Evolutionary conservation across 305 asterid species (phyloP).

Genomic region (Fraxinus velutina): DNA sequence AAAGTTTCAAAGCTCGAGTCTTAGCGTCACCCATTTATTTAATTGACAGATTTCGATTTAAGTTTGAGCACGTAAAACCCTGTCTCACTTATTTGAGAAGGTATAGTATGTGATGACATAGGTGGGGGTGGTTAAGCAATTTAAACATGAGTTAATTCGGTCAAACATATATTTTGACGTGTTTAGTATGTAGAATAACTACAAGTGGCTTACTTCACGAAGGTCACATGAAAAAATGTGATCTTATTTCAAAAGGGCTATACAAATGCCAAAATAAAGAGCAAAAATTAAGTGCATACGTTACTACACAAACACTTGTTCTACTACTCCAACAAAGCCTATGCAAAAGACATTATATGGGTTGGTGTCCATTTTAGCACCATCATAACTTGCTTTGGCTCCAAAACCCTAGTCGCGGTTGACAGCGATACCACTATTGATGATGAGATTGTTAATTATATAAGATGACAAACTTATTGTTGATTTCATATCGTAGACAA

Average conservation of each 20-base stretch:
- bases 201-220: neutral
- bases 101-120: no score
- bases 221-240: slow-evolving; percentile 7
- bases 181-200: no score
- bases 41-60: neutral
- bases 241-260: neutral
- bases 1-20: neutral
- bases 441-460: neutral
- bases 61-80: no score
- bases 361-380: neutral
- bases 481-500: neutral
- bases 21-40: no score
- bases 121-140: no score
- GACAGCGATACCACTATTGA: neutral
- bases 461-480: neutral
- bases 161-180: no score
- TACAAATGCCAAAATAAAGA: neutral
- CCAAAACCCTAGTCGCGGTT: neutral
- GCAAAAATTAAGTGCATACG: neutral
- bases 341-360: neutral
- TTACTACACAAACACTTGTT: neutral
- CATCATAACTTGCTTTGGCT: neutral
- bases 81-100: no score
- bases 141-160: no score
- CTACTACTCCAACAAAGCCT: neutral